A percentile compares a stretch with the other conserved stretches of the same genome.
Conservation (phyloP, 2,329 filamentous ascomycete genomes). For the Lithohypha guttulata region DNA sequence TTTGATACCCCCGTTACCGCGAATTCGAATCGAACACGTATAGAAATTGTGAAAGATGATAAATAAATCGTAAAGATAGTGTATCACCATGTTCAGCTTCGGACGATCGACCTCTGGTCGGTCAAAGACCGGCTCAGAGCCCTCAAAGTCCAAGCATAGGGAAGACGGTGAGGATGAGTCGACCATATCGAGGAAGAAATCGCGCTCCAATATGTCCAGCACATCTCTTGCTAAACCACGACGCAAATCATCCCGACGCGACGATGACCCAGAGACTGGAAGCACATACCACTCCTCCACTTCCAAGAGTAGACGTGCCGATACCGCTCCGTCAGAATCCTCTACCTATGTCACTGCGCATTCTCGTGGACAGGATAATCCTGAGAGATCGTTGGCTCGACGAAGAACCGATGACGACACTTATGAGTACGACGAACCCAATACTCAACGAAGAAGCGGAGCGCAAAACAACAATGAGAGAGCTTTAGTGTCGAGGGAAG, state of each 20-base stretch:
- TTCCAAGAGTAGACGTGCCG: background rate
- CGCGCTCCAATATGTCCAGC: conserved; percentile 11
- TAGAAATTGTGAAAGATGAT: conserved; percentile 6
- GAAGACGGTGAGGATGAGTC: conserved; percentile 10
- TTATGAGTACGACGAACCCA: background rate
- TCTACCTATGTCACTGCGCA: conserved; percentile 5
- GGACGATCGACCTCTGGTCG: conserved; percentile 20
- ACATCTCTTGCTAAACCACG: conserved; percentile 13
- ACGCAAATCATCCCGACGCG: conserved; percentile 13
- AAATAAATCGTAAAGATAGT: background rate
- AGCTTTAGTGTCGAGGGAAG: background rate
- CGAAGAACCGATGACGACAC: background rate
- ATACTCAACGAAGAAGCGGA: too few relatives aligned
- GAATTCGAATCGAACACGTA: background rate
- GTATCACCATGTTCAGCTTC: conserved; percentile 8
- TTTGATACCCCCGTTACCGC: background rate
- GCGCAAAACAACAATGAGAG: too few relatives aligned
- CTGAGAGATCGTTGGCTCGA: background rate
- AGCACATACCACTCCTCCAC: background rate
- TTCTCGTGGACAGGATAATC: background rate
- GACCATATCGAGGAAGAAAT: conserved; percentile 1
- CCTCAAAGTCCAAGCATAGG: conserved; percentile 14
- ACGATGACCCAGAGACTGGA: conserved; percentile 9
- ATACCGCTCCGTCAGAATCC: conserved; percentile 2
- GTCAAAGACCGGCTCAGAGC: conserved; percentile 15